These are phyloP conservation scores for Pelargonium citronellum DNA, from an alignment of 441 rosid genomes.

Conservation along the genomic window DNA sequence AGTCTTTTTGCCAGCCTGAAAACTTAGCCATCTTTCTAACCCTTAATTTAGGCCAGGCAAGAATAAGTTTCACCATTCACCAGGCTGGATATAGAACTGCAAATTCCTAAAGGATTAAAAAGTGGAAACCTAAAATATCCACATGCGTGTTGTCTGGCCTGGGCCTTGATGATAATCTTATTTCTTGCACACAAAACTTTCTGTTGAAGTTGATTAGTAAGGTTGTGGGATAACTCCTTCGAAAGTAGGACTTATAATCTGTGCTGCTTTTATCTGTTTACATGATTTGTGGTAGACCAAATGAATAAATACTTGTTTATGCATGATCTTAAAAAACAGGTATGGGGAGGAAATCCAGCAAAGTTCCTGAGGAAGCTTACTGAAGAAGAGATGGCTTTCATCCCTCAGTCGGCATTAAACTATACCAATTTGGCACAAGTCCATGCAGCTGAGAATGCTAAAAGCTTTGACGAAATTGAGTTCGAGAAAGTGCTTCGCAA, in stretches of 20 bases:
- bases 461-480: slow-evolving; percentile 69
- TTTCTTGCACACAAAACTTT: not conserved
- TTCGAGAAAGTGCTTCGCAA: slow-evolving; percentile 83
- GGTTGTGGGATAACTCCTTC: not conserved
- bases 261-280: not conserved
- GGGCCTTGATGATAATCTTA: not conserved
- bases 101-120: not conserved
- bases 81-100: not conserved
- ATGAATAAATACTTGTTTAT: not conserved
- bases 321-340: not conserved
- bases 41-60: not conserved
- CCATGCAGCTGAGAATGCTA: slow-evolving; percentile 51
- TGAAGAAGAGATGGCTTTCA: slow-evolving; percentile 52
- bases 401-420: slow-evolving; percentile 16
- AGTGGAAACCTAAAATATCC: not conserved
- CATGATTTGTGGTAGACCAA: not conserved
- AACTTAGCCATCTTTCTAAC: not conserved
- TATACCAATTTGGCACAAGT: slow-evolving; percentile 4
- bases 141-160: not conserved
- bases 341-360: slow-evolving; percentile 6
- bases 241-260: not conserved
- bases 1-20: not conserved
- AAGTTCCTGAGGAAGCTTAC: slow-evolving; percentile 8
- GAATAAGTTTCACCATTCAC: not conserved
- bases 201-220: not conserved